Evolutionary conservation across 73 alveolate genomes (phyloP).

Genomic region (Paramecium sexaurelia): DNA sequence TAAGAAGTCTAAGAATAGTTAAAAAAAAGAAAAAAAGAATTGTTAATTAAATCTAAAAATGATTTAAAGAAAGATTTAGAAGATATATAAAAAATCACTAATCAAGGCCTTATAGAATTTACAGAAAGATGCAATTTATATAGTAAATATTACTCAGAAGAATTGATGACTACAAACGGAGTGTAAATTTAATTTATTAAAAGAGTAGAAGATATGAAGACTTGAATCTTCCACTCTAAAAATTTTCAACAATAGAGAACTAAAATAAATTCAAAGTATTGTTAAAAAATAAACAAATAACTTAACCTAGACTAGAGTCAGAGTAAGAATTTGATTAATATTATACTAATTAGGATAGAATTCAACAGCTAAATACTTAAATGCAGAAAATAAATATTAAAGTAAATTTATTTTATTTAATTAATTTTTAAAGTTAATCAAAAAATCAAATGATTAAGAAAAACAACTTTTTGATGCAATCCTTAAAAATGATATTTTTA

Average conservation of each 20-base stretch:
- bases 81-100: neutral
- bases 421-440: neutral
- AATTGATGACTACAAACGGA: neutral
- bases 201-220: neutral
- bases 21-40: neutral
- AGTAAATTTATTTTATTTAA: neutral
- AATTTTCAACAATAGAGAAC: slow-evolving; percentile 15
- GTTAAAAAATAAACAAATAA: neutral
- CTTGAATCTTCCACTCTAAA: neutral
- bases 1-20: neutral
- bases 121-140: neutral
- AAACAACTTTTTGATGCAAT: neutral
- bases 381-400: neutral
- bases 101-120: slow-evolving; percentile 4
- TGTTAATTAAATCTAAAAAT: neutral
- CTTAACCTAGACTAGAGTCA: neutral
- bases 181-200: neutral
- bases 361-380: neutral
- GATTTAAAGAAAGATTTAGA: neutral
- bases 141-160: slow-evolving; percentile 28
- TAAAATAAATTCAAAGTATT: neutral
- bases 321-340: neutral
- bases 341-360: neutral
- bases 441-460: neutral
- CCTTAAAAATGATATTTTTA: neutral